These are phyloP conservation scores for Symbiodinium natans DNA, from an alignment of 73 alveolate genomes.

Conservation along the genomic window DNA sequence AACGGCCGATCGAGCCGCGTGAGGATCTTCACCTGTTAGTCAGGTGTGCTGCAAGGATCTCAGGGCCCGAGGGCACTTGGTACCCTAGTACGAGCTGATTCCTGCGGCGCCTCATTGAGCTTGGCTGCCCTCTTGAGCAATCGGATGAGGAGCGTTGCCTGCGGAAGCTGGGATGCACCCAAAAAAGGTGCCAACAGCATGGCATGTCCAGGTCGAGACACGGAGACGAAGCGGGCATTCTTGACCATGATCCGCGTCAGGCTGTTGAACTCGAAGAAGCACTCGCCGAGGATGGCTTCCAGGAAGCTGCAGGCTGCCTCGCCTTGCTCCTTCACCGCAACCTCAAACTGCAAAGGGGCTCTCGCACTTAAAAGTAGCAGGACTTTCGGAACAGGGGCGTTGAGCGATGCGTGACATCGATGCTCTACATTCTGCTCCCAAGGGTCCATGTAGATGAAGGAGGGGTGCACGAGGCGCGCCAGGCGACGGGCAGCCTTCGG, in stretches of 20 bases:
- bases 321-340: neutral
- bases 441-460: neutral
- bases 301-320: neutral
- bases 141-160: neutral
- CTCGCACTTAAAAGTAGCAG: neutral
- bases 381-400: neutral
- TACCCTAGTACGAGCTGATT: neutral
- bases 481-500: neutral
- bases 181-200: no score
- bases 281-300: neutral
- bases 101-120: neutral
- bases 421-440: no score
- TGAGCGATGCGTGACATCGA: neutral
- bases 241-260: neutral
- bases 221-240: neutral
- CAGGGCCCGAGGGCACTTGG: neutral
- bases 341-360: no score
- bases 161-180: no score
- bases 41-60: no score
- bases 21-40: neutral
- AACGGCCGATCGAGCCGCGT: neutral
- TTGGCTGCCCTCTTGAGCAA: neutral
- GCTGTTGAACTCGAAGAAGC: neutral
- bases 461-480: neutral
- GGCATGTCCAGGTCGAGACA: neutral